Evolutionary conservation across 176 grass and related monocot species (phyloP), one percentile per base, ranked within the genome.

Genomic region (Avena atlantica): DNA sequence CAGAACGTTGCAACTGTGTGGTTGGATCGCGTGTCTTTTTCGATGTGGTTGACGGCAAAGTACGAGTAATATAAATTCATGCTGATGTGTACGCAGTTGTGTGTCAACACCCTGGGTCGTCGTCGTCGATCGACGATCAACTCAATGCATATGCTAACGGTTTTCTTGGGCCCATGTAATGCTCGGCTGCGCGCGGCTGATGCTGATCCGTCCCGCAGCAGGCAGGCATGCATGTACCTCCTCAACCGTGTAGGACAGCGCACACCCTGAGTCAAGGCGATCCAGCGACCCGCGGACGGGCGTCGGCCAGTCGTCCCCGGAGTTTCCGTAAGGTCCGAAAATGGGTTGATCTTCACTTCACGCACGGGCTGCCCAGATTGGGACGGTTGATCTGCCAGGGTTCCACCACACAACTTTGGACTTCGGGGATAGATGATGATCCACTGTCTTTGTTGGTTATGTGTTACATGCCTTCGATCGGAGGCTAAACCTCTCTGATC

Each of bases 81-180:
- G 4, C 58, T 61, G 58, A 61, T 61, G 58, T 61, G 58, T 61
- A 61, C 58, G 58, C 58, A 61, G 58, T 61, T 61, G 58, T 61
- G n/a, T 61, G 58, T 61, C 58, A 61, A 61, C 58, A 61, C 58
- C 58, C 31, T 61, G n/a, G 20, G 58, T 42, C 40, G 40, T 42
- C 31, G 31, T 34, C 31, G 31, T 31, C 2, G 27, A 3, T 34
- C 58, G 58, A 61, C 21, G 20, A 23, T 23, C 51, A 11, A 61
- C 58, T 61, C n/a, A 61, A 61, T 23, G 20, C 40, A 42, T 42
- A 6, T 34, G 31, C 31, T n/a, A 61, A 61, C 19, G 0, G 58
- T 61, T 10, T 59, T 61, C 58, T 61, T 23, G 58, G 57, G 57
- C n/a, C 57, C 57, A 8, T 21, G 57, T 3, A 59, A 59, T 59